These are phyloP conservation scores for Aspergillus haitiensis DNA, from an alignment of 495 filamentous ascomycete species.

Conservation along the genomic window DNA sequence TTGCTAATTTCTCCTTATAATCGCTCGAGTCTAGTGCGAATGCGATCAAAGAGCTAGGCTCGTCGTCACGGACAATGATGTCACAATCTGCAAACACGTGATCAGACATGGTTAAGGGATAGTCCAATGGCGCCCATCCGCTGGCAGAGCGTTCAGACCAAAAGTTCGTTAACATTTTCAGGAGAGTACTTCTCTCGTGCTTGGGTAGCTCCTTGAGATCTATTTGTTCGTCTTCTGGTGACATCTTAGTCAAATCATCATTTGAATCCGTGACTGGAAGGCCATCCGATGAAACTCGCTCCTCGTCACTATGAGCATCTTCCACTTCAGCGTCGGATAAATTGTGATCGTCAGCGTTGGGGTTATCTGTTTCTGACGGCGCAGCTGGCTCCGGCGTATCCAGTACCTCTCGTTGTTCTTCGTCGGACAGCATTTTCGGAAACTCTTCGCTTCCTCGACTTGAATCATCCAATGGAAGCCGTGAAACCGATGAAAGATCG, in stretches of 20 bases:
- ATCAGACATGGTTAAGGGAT: constrained; percentile 82
- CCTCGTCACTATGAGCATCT: constrained; percentile 63
- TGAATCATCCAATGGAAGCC: constrained; percentile 30
- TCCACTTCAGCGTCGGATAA: constrained; percentile 69
- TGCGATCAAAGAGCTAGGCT: constrained; percentile 93
- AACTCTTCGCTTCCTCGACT: constrained; percentile 33
- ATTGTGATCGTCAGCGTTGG: constrained; percentile 52
- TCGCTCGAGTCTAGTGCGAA: constrained; percentile 84
- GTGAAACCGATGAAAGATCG: constrained; percentile 34
- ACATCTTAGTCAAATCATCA: constrained; percentile 61
- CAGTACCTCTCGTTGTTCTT: constrained; percentile 23
- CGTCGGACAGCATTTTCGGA: constrained; percentile 23
- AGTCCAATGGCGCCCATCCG: constrained; percentile 93
- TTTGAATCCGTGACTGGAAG: constrained; percentile 65
- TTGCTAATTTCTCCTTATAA: constrained; percentile 75
- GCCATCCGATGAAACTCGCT: constrained; percentile 62
- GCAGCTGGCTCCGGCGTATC: constrained; percentile 30
- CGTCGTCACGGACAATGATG: constrained; percentile 94
- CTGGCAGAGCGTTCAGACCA: constrained; percentile 98
- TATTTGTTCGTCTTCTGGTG: constrained; percentile 55
- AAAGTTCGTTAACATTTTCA: constrained; percentile 95
- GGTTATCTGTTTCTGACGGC: constrained; percentile 51
- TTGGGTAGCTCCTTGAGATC: constrained; percentile 77
- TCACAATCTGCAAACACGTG: constrained; percentile 98
- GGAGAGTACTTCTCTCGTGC: constrained; percentile 84